A percentile compares a stretch with the other conserved stretches of the same genome.
These are phyloP conservation scores for slime mould (Dictyostelium discoideum) DNA, from an alignment of 78 protist genomes.

Conservation along the genomic window DNA sequence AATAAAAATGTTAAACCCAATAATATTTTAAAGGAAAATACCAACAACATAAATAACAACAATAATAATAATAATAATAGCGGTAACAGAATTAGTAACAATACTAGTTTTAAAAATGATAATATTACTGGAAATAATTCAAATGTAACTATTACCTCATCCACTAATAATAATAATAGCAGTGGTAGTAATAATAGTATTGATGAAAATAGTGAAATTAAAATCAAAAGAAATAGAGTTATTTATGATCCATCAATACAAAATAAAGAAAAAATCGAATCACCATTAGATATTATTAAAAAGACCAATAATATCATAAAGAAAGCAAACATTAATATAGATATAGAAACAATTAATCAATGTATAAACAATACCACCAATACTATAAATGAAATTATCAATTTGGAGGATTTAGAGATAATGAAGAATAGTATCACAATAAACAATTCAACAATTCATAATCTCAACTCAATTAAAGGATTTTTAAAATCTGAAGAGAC, in stretches of 20 bases:
- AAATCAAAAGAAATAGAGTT: neutral
- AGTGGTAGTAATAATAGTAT: neutral
- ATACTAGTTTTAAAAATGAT: neutral
- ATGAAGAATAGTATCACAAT: slow-evolving; percentile 5
- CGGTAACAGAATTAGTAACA: neutral
- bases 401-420: neutral
- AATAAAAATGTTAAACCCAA: neutral
- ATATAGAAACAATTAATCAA: slow-evolving; percentile 1
- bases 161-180: neutral
- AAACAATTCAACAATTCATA: neutral
- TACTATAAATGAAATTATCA: neutral
- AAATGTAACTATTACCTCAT: neutral
- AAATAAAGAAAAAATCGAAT: neutral
- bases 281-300: neutral
- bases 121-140: neutral
- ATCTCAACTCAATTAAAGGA: slow-evolving; percentile 16
- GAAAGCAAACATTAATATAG: neutral
- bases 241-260: neutral
- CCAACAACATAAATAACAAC: neutral
- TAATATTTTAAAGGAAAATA: neutral
- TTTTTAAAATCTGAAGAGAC: slow-evolving; percentile 53
- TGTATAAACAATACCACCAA: neutral
- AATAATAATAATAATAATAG: neutral
- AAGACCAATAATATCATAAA: neutral
- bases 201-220: neutral